Evolutionary conservation across 2,329 filamentous ascomycete genomes (phyloP).

Genomic region (Apiospora arundinis): DNA sequence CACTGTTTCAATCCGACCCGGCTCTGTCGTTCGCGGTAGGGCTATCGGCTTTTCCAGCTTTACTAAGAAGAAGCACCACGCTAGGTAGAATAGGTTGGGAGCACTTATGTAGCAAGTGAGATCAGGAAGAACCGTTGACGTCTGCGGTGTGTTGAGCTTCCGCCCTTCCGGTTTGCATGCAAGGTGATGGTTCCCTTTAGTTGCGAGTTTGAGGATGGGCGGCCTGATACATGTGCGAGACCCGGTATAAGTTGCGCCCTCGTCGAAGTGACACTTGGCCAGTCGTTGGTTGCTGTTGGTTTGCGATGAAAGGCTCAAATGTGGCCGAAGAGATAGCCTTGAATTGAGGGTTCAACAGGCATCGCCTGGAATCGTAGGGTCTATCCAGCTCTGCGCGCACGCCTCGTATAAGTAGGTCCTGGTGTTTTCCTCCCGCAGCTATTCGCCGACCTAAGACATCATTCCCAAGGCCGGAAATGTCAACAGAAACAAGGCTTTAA

Average conservation of each 20-base stretch:
- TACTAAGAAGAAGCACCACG: slow-evolving; percentile 3
- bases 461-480: slow-evolving; percentile 11
- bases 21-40: background rate
- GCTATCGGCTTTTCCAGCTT: slow-evolving; percentile 14
- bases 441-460: slow-evolving; percentile 12
- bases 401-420: slow-evolving; percentile 13
- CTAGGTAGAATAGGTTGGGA: background rate
- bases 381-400: background rate
- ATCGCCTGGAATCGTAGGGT: background rate
- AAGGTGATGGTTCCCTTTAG: background rate
- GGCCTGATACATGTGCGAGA: background rate
- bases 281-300: background rate
- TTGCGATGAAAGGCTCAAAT: background rate
- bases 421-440: background rate
- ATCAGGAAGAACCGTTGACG: background rate
- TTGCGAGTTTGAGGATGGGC: background rate
- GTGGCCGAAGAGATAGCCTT: background rate
- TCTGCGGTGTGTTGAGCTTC: background rate
- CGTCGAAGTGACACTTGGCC: background rate
- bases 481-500: slow-evolving; percentile 13
- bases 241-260: background rate
- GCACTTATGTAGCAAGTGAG: background rate
- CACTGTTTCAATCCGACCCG: background rate
- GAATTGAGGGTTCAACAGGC: background rate
- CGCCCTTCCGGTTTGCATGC: background rate